These are phyloP conservation scores for Echinochloa phyllopogon DNA, from an alignment of 176 grass and related monocot species.

Conservation along the genomic window DNA sequence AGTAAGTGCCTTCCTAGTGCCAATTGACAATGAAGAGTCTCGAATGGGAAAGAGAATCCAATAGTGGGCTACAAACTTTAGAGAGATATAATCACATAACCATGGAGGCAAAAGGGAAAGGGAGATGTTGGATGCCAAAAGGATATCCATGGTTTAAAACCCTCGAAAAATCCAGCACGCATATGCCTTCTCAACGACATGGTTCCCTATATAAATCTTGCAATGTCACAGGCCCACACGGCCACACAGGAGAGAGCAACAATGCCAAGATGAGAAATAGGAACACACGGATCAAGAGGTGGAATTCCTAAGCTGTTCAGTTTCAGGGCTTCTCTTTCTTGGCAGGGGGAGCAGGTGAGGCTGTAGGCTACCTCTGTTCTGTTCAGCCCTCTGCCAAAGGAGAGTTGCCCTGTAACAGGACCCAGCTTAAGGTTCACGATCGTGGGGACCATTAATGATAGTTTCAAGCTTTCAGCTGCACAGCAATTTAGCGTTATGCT, in stretches of 20 bases:
- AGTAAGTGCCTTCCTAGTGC: slow-evolving; percentile 12
- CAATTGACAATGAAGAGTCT: slow-evolving; percentile 44
- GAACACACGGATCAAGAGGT: background rate
- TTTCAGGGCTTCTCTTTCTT: slow-evolving; percentile 69
- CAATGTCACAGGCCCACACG: slow-evolving; percentile 37
- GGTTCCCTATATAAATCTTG: slow-evolving; percentile 59
- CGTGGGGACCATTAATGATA: background rate
- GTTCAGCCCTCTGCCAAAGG: slow-evolving; percentile 61
- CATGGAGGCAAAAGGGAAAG: slow-evolving; percentile 38
- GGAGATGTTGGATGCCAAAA: slow-evolving; percentile 54
- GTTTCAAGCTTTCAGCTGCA: slow-evolving; percentile 26
- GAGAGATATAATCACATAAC: slow-evolving; percentile 47
- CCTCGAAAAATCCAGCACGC: slow-evolving; percentile 35
- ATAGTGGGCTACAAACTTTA: slow-evolving; percentile 42
- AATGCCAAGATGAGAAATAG: background rate
- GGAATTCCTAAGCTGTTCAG: slow-evolving; percentile 42
- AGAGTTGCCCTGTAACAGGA: slow-evolving; percentile 73
- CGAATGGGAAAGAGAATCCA: slow-evolving; percentile 55
- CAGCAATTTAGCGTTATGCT: background rate
- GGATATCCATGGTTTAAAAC: slow-evolving; percentile 77
- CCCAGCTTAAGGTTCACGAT: slow-evolving; percentile 47
- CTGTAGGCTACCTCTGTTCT: background rate
- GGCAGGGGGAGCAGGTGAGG: slow-evolving; percentile 51
- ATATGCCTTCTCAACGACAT: slow-evolving; percentile 44
- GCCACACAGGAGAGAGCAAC: slow-evolving; percentile 12